A percentile compares a stretch with the other conserved stretches of the same genome.
These are phyloP conservation scores for Aureobasidium sp. DNA, from an alignment of 2,329 filamentous ascomycete species.

Conservation along the genomic window DNA sequence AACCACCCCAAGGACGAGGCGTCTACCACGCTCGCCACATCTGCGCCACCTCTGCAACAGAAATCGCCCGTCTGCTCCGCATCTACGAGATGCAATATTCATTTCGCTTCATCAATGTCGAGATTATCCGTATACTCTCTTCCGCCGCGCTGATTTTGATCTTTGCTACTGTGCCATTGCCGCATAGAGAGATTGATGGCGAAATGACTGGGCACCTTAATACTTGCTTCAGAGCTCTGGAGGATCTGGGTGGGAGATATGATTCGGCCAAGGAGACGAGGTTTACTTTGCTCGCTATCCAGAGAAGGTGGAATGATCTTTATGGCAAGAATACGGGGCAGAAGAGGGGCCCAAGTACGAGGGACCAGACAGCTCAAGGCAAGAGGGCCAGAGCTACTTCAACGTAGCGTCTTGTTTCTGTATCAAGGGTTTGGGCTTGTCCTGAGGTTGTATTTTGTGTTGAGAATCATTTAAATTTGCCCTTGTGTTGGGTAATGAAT, in stretches of 20 bases:
- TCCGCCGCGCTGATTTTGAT: conserved; percentile 36
- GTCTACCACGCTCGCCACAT: conserved; percentile 38
- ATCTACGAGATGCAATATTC: conserved; percentile 38
- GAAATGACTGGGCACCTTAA: conserved; percentile 33
- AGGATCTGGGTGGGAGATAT: conserved; percentile 35
- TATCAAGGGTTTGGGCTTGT: too few species aligned
- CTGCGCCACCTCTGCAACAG: conserved; percentile 37
- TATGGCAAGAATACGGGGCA: conserved; percentile 10
- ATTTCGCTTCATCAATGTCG: conserved; percentile 38
- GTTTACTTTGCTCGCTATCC: conserved; percentile 15
- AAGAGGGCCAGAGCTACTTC: conserved; percentile 4
- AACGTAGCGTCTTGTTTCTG: background rate
- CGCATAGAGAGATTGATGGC: conserved; percentile 6
- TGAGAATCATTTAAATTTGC: too few species aligned
- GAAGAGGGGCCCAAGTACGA: background rate
- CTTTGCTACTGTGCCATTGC: conserved; percentile 24
- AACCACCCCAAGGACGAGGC: conserved; percentile 37
- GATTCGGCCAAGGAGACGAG: conserved; percentile 32
- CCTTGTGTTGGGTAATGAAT: background rate
- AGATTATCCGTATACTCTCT: conserved; percentile 40
- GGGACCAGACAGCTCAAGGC: background rate
- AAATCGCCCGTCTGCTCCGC: conserved; percentile 35
- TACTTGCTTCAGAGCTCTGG: conserved; percentile 37
- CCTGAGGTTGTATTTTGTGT: too few species aligned
- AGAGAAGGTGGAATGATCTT: conserved; percentile 17